Percentiles rank a stretch among this genome's conserved stretches.
phyloP scores from a whole-genome alignment of 2,329 filamentous ascomycete species.

The Pleomassaria siparia region DNA sequence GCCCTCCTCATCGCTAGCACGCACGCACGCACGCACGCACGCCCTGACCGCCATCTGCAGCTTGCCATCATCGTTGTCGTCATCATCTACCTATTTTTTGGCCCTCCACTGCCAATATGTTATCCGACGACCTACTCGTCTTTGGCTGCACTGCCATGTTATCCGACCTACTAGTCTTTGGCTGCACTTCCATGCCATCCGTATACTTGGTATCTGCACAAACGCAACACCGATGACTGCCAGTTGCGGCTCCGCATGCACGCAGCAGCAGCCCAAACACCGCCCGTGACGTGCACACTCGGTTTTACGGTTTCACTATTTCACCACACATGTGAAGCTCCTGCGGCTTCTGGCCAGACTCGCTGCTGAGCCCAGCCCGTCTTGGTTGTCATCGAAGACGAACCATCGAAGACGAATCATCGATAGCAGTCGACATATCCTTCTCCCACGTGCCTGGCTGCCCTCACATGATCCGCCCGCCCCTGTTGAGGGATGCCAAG shows the following conservation, averaged over 20 bases:
- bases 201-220: too few species aligned
- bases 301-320: too few species aligned
- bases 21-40: slow-evolving; percentile 3
- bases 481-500: slow-evolving; percentile 15
- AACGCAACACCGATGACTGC: not conserved
- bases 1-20: slow-evolving; percentile 5
- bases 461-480: slow-evolving; percentile 4
- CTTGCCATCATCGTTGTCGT: too few species aligned
- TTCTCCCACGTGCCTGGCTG: not conserved
- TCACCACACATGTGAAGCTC: too few species aligned
- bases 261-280: slow-evolving; percentile 2
- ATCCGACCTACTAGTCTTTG: not conserved
- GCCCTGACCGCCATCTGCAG: too few species aligned
- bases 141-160: too few species aligned
- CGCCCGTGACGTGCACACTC: slow-evolving; percentile 11
- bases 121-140: too few species aligned
- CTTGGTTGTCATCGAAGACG: slow-evolving; percentile 7
- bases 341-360: slow-evolving; percentile 1
- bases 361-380: slow-evolving; percentile 4
- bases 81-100: too few species aligned
- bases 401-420: too few species aligned
- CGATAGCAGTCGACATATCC: not conserved
- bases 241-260: not conserved
- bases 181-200: too few species aligned
- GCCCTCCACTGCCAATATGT: not conserved